These are phyloP conservation scores for Melastoma candidum DNA, from an alignment of 441 rosid genomes.

Conservation along the genomic window DNA sequence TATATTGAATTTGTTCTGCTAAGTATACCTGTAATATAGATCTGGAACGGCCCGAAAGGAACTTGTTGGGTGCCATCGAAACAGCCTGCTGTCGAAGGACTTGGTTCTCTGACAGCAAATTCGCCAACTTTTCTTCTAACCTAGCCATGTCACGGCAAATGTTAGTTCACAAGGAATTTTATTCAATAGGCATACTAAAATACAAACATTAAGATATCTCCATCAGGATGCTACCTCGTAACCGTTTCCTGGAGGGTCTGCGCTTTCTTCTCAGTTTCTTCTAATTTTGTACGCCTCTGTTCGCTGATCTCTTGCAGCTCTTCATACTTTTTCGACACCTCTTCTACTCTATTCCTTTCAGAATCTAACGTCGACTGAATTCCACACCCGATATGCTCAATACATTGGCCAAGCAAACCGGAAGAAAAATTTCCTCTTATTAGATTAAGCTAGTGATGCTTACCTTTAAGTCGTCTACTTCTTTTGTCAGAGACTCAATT, in stretches of 20 bases:
- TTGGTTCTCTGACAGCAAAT: conserved; percentile 91
- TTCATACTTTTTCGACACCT: conserved; percentile 45
- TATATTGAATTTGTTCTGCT: conserved; percentile 1
- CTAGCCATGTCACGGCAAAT: conserved; percentile 22
- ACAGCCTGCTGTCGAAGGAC: conserved; percentile 94
- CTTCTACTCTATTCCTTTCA: conserved; percentile 66
- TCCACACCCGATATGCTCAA: neutral
- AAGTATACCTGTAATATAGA: conserved; percentile 76
- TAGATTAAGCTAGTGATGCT: conserved; percentile 3
- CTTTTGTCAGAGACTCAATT: conserved; percentile 61
- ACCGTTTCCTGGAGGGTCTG: conserved; percentile 76
- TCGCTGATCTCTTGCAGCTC: conserved; percentile 50
- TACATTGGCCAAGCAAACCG: neutral
- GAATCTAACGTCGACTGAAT: conserved; percentile 49
- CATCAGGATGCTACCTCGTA: conserved; percentile 35
- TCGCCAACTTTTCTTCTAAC: conserved; percentile 82
- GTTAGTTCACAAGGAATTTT: conserved; percentile 2
- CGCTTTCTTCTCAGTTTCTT: conserved; percentile 72
- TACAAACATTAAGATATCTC: too few species aligned
- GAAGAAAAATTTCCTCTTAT: neutral
- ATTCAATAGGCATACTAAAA: neutral
- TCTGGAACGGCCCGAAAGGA: conserved; percentile 93
- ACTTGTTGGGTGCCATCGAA: conserved; percentile 94
- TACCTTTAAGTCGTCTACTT: conserved; percentile 79
- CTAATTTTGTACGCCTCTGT: conserved; percentile 47